Evolutionary conservation across 495 filamentous ascomycete species (phyloP).

Genomic region (Glarea lozoyensis): DNA sequence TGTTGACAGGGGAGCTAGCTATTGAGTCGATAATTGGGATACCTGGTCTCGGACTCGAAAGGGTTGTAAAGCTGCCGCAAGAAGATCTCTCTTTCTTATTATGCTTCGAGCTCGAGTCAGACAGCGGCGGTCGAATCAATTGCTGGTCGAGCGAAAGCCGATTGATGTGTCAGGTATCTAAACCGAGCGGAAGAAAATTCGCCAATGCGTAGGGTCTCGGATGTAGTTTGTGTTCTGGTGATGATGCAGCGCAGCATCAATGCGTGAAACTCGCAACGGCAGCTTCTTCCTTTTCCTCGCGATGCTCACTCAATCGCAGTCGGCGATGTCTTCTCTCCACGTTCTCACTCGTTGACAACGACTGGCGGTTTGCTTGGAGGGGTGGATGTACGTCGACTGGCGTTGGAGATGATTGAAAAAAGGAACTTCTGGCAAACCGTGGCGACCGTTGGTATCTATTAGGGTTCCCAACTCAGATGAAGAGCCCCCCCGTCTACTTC

Average conservation of each 20-base stretch:
- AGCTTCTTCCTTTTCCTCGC: neutral
- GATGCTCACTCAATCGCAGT: neutral
- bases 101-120: conserved; percentile 6
- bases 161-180: conserved; percentile 18
- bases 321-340: neutral
- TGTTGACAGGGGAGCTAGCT: conserved; percentile 1
- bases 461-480: neutral
- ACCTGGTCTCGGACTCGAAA: too few relatives aligned
- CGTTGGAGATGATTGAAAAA: neutral
- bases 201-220: conserved; percentile 23
- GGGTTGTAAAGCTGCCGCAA: too few relatives aligned
- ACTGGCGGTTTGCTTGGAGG: neutral
- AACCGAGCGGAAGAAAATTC: conserved; percentile 6
- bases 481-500: neutral
- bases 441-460: neutral
- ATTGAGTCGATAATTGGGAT: conserved; percentile 1
- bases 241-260: conserved; percentile 16
- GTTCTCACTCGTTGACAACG: neutral
- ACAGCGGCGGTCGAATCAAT: conserved; percentile 5
- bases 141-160: conserved; percentile 10
- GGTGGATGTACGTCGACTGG: neutral
- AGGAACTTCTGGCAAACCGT: neutral
- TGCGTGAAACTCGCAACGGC: conserved; percentile 17
- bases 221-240: conserved; percentile 13
- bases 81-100: conserved; percentile 7